Percentiles rank a stretch among this genome's conserved stretches.
Conservation (phyloP, 257 asterid genomes). For the Solanum pimpinellifolium region DNA sequence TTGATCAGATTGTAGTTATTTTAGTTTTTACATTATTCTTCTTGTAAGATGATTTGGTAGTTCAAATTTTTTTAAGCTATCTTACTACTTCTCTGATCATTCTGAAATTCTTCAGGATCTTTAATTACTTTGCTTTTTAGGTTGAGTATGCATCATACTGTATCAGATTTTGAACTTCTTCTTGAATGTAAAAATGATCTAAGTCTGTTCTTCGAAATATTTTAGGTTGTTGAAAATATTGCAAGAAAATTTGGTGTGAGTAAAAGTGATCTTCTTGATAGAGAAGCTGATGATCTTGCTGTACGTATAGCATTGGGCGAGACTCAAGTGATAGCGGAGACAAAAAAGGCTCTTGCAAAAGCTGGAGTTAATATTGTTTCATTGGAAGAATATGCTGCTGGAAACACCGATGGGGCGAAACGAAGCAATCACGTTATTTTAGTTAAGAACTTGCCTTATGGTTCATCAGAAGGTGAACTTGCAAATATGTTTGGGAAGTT, state of each 20-base stretch:
- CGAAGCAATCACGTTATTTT: constrained; percentile 89
- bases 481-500: constrained; percentile 73
- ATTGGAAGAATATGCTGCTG: constrained; percentile 69
- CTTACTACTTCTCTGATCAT: neutral
- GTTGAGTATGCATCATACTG: neutral
- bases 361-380: constrained; percentile 77
- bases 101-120: neutral
- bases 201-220: neutral
- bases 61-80: neutral
- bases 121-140: neutral
- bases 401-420: constrained; percentile 61
- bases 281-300: constrained; percentile 74
- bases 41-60: neutral
- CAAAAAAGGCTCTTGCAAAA: constrained; percentile 71
- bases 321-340: constrained; percentile 89
- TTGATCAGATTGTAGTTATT: neutral
- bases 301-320: constrained; percentile 87
- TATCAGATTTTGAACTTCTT: constrained; percentile 1
- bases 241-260: constrained; percentile 80
- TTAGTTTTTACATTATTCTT: neutral
- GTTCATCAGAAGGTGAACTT: constrained; percentile 76
- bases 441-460: constrained; percentile 88
- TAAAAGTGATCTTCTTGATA: constrained; percentile 77
- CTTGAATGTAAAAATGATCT: constrained; percentile 7
- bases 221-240: constrained; percentile 76